A percentile compares a stretch with the other conserved stretches of the same genome.
Evolutionary conservation across 2,329 filamentous ascomycete species (phyloP).

Genomic region (Exserohilum turcica): DNA sequence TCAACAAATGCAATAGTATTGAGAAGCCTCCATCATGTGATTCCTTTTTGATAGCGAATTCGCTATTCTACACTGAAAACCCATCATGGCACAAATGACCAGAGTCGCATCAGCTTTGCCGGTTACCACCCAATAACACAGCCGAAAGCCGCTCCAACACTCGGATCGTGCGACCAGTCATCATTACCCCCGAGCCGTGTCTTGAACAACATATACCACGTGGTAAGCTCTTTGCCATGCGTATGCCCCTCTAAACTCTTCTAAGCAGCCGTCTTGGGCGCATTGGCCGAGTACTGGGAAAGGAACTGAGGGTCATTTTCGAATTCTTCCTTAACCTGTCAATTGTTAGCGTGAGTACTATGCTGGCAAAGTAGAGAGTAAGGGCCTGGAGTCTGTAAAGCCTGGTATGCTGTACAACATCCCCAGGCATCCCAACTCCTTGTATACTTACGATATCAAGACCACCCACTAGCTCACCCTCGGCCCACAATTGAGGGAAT

Average conservation of each 20-base stretch:
- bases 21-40: no score
- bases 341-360: slow-evolving; percentile 26
- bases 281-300: slow-evolving; percentile 65
- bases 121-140: no score
- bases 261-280: slow-evolving; percentile 9
- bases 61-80: neutral
- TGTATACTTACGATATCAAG: slow-evolving; percentile 82
- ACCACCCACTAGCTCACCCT: slow-evolving; percentile 88
- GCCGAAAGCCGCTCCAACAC: no score
- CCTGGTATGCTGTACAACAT: neutral
- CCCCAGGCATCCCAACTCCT: neutral
- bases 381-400: neutral
- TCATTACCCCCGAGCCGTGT: no score
- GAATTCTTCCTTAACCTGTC: slow-evolving; percentile 89
- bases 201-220: neutral
- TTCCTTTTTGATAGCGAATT: neutral
- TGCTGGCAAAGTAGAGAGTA: neutral
- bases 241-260: neutral
- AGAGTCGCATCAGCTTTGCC: neutral
- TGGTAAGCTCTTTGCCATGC: neutral
- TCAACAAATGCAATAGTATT: neutral
- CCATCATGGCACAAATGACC: neutral
- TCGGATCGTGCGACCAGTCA: no score
- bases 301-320: slow-evolving; percentile 83
- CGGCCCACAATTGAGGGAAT: slow-evolving; percentile 91